Evolutionary conservation across 2,329 filamentous ascomycete genomes (phyloP).

Genomic region (Akanthomyces uredinophilus): DNA sequence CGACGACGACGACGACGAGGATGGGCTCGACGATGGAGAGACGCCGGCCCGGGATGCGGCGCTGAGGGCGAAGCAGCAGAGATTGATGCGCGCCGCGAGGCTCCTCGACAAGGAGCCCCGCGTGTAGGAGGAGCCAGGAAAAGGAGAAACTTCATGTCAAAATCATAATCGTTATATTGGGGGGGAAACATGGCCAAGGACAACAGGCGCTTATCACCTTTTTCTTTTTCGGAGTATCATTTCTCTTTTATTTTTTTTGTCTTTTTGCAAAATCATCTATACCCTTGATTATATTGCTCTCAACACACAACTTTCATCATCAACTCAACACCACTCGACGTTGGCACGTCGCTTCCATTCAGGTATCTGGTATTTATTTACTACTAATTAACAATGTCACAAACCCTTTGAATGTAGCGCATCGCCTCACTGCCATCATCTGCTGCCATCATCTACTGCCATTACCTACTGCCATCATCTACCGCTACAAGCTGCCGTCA

Average conservation of each 20-base stretch:
- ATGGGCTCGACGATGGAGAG: neutral
- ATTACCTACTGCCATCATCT: no score
- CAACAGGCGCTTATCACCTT: neutral
- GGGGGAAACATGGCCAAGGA: neutral
- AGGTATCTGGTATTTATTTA: neutral
- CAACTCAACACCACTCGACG: no score
- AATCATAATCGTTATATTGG: no score
- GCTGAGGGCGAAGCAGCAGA: constrained; percentile 32
- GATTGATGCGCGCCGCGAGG: constrained; percentile 36
- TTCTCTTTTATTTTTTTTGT: neutral
- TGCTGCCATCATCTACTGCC: no score
- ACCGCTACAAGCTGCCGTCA: no score
- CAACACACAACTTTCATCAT: no score
- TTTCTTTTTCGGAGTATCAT: neutral
- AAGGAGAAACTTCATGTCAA: neutral
- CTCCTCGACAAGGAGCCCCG: constrained; percentile 26
- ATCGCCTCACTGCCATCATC: no score
- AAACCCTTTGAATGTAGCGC: no score
- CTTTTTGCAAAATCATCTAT: neutral
- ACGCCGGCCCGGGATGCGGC: constrained; percentile 18
- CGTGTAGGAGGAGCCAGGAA: no score
- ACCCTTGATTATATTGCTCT: neutral
- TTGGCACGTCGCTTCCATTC: no score
- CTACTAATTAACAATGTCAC: no score
- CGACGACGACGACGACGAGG: constrained; percentile 19